Evolutionary conservation across 2,329 filamentous ascomycete genomes (phyloP), one percentile per base, ranked within the genome.

Genomic region (Endothia cerciana): DNA sequence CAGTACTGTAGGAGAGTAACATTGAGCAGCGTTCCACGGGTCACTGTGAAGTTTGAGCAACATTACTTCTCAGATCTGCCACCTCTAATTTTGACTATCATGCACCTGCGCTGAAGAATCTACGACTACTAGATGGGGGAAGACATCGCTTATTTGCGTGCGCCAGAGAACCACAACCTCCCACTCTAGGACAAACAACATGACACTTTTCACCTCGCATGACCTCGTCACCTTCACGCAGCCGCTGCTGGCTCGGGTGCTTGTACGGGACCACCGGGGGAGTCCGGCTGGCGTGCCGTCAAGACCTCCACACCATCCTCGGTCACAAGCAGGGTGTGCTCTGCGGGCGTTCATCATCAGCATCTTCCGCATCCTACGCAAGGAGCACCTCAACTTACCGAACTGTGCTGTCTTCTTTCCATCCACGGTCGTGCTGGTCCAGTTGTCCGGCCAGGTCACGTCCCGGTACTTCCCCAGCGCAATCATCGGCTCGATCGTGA

Each of bases 401-500:
- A 99, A 99, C 76, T 99, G 95, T 11, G 95, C 95, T 19, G 94
- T 97, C 75, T 87, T 84, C 78, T 91, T 91, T 60, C 95, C 95
- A 76, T 99, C 95, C 65, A 89, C 87, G 0, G 95, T 99, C 5
- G 92, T 92, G 78, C 93, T 97, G 0, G 95, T 99, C 95, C 95
- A 99, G 81, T 98, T 93, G 77, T 99, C 95, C 0, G 95, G 95
- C 95, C 95, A 99, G 0, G 93, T 98, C 77, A 95, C 91, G 75
- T 99, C 95, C 69, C 88, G 88, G 78, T 97, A 92, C 68, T 92
- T 94, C 66, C 95, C 95, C 64, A 97, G 78, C 49, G 93, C 93
- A 76, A 99, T 94, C 95, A 99, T 99, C 19, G 95, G 95, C 81
- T 99, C 95, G 68, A 99, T 99, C 0, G 95, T 99, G 74, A 99